Evolutionary conservation across 345 rosid species (phyloP), one percentile per base, ranked within the genome.

Genomic region (Eucalyptus paniculata): DNA sequence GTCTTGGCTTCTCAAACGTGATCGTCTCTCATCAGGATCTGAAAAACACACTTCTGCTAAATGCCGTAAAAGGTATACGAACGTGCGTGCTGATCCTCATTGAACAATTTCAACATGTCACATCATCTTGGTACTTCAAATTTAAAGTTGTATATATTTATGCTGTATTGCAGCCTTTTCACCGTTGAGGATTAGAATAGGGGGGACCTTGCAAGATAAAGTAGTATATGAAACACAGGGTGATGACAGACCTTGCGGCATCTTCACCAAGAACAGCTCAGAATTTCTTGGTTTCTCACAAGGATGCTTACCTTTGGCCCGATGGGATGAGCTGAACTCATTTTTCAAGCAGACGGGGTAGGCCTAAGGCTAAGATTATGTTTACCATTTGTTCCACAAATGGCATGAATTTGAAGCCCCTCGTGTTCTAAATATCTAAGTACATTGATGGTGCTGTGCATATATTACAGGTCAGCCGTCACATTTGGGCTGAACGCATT

Each of bases 181-280:
- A 49, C 98, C 96, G 7, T 89, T 97, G 86, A 94, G 94, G 90
- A 94, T 96, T 69, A 95, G 98, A 92, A 24, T 96, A 90, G 99
- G 98, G 62, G 98, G 98, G 51, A 94, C 97, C n/a, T 91, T 95
- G 86, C 97, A 97, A 90, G 97, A 97, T 85, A 89, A 88, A 83
- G 95, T 94, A 47, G 80, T 56, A 50, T 96, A 95, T 90, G 94
- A 94, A 89, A 92, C 91, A 62, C 89, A 60, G 90, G 94, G 91
- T 49, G 69, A 50, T 56, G 50, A 89, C 62, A 90, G 90, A 82
- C 93, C 96, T 14, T 96, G 98, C 88, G 40, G 90, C 50, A 90
- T 92, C 50, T 96, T 97, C 88, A 82, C 89, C 86, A 89, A 90
- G 86, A 94, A 93, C 80, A 87, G 91, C 90, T 94, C 94, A 15